phyloP scores from a whole-genome alignment of 306 rosid genomes.

The Vigna hirtella region DNA sequence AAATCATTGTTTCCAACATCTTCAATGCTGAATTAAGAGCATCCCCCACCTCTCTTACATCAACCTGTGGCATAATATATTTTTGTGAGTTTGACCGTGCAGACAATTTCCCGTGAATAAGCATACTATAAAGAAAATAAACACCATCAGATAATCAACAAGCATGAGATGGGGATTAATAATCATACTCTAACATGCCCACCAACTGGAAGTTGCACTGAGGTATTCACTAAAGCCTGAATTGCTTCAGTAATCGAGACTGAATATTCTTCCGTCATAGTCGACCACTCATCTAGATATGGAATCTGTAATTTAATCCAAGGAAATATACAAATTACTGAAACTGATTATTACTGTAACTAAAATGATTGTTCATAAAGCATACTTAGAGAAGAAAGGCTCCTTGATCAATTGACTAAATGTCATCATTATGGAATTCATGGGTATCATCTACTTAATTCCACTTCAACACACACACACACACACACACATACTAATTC shows the following conservation, averaged over 20 bases:
- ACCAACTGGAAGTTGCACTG: conserved; percentile 71
- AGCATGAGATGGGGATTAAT: conserved; percentile 27
- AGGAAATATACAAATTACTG: conserved; percentile 34
- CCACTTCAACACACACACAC: conserved; percentile 10
- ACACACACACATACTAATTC: neutral
- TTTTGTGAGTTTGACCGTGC: conserved; percentile 36
- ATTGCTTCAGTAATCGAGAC: conserved; percentile 60
- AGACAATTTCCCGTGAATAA: conserved; percentile 26
- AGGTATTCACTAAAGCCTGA: conserved; percentile 75
- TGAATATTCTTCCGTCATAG: conserved; percentile 67
- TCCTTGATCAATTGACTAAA: neutral
- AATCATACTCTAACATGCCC: conserved; percentile 68
- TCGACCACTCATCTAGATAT: conserved; percentile 76
- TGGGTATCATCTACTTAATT: conserved; percentile 14
- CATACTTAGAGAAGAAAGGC: conserved; percentile 28
- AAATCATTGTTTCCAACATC: conserved; percentile 63
- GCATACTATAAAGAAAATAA: conserved; percentile 25
- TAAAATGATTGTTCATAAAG: neutral
- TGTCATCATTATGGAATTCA: neutral
- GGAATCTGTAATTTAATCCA: conserved; percentile 64
- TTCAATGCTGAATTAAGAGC: conserved; percentile 68
- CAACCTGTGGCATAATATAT: conserved; percentile 58
- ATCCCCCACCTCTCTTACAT: conserved; percentile 67
- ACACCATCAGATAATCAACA: conserved; percentile 2
- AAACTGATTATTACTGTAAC: conserved; percentile 8